Evolutionary conservation across 148 eudicot genomes (phyloP), one percentile per base, ranked within the genome.

Genomic region (Fallopia convolvulus): DNA sequence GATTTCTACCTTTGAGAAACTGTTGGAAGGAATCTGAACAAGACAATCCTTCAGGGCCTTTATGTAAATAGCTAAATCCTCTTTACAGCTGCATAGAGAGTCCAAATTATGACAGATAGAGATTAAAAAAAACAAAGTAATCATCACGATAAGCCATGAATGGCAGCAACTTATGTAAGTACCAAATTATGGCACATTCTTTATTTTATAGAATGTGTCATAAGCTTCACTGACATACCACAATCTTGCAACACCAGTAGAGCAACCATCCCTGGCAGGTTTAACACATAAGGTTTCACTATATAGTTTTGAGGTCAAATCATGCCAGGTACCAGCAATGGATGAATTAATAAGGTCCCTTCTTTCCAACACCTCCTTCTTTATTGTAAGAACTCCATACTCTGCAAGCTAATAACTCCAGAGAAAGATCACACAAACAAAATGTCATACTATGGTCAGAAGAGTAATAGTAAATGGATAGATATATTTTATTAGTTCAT

Each of bases 191-290:
- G n/a, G n/a, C n/a, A n/a, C n/a, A n/a, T n/a, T n/a, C n/a, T n/a
- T n/a, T n/a, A n/a, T n/a, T n/a, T n/a, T n/a, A n/a, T n/a, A n/a
- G n/a, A n/a, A n/a, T n/a, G n/a, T n/a, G n/a, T n/a, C n/a, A n/a
- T 4, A 58, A 15, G 32, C 12, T 71, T 23, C 50, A 42, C 42
- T 48, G 39, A 70, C 88, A 61, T 84, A 93, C 98, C 94, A 85
- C 47, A 93, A 84, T 82, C 97, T 87, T 76, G 97, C 98, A 78
- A 93, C 98, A 70, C 98, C 98, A 80, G 97, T 93, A 41, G 98
- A 93, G 84, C 98, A 93, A 61, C 98, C 98, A 86, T 93, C 98
- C 83, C 88, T 90, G 39, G 90, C 90, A 74, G 98, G 98, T 83
- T 93, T 93, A 74, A 93, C 76, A 78, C 98, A 93, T 30, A 93